These are phyloP conservation scores for Jatropha curcas DNA, from an alignment of 345 rosid species.

Conservation along the genomic window DNA sequence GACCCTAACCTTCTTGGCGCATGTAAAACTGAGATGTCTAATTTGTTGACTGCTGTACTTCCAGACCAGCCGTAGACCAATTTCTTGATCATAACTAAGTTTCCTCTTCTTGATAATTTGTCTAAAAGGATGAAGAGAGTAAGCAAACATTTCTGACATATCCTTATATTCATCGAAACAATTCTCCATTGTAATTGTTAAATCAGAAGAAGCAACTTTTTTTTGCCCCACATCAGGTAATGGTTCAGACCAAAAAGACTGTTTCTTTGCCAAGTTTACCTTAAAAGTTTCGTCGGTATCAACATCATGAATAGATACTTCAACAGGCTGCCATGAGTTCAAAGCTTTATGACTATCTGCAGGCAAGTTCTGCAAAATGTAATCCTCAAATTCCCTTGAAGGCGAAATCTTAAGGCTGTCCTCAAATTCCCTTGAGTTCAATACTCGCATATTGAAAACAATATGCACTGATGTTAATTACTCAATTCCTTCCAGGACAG, in stretches of 20 bases:
- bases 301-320: constrained; percentile 20
- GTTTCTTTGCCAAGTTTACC: constrained; percentile 28
- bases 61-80: constrained; percentile 31
- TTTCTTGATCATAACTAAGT: constrained; percentile 26
- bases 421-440: background rate
- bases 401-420: constrained; percentile 35
- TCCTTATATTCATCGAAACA: background rate
- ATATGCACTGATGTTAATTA: background rate
- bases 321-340: constrained; percentile 16
- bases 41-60: background rate
- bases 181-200: background rate
- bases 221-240: constrained; percentile 28
- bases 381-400: constrained; percentile 28
- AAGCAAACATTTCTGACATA: constrained; percentile 17
- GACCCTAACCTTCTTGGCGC: constrained; percentile 10
- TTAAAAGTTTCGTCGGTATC: constrained; percentile 26
- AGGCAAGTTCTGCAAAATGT: constrained; percentile 19
- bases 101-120: constrained; percentile 22
- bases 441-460: too few relatives aligned
- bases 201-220: background rate
- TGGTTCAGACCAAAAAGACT: constrained; percentile 40
- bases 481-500: background rate
- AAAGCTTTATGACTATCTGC: constrained; percentile 12
- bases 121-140: constrained; percentile 35
- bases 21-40: constrained; percentile 30